A percentile compares a stretch with the other conserved stretches of the same genome.
phyloP scores from a whole-genome alignment of 225 moss, liverwort and hornwort genomes.

The Marchantia polymorpha region DNA sequence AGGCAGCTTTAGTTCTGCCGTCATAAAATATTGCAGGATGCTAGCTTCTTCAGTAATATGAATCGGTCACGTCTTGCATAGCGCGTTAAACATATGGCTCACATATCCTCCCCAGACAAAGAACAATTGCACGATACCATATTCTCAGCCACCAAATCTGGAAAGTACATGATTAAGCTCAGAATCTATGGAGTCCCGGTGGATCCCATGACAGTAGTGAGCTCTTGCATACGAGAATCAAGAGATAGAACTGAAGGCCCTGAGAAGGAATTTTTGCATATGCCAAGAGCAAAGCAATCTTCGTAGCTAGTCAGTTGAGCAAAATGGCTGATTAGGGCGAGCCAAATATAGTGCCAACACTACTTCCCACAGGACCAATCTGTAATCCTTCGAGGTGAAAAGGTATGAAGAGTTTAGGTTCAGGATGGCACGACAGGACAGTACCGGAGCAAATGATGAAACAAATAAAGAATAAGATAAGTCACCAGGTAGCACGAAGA shows the following conservation, averaged over 20 bases:
- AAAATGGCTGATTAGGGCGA: neutral
- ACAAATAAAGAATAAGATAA: too few species aligned
- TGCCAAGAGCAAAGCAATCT: neutral
- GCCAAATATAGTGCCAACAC: neutral
- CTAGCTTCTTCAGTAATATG: too few species aligned
- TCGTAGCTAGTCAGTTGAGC: neutral
- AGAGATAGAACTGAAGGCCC: neutral
- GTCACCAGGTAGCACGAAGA: neutral
- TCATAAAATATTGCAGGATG: too few species aligned
- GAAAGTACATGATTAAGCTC: neutral
- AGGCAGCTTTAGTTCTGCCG: too few species aligned
- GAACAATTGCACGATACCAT: neutral
- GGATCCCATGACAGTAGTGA: neutral
- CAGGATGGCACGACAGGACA: too few species aligned
- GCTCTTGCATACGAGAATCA: too few species aligned
- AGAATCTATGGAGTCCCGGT: neutral
- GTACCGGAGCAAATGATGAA: too few species aligned
- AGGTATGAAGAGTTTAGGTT: too few species aligned
- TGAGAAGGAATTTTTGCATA: neutral
- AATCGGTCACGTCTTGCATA: neutral
- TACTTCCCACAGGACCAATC: neutral
- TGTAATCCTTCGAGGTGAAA: neutral
- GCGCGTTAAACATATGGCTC: neutral
- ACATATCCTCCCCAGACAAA: neutral
- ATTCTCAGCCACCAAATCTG: neutral